A percentile compares a stretch with the other conserved stretches of the same genome.
These are phyloP conservation scores for Suillus americanus DNA, from an alignment of 768 basidiomycete species.

Conservation along the genomic window DNA sequence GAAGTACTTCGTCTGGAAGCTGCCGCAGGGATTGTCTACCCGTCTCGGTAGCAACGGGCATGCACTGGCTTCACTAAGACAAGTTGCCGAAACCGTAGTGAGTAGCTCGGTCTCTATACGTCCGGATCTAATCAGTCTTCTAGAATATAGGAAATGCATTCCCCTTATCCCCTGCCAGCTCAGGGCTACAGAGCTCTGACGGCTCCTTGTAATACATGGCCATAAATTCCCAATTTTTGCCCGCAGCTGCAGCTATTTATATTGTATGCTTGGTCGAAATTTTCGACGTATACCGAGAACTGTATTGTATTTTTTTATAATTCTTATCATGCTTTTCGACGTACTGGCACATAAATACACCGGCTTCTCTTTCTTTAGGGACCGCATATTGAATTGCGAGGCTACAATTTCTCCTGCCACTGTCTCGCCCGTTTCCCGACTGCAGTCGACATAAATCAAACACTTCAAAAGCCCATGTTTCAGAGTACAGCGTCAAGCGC, in stretches of 20 bases:
- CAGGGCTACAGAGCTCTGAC: neutral
- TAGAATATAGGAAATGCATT: neutral
- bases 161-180: neutral
- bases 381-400: neutral
- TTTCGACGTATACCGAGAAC: neutral
- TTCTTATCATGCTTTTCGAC: neutral
- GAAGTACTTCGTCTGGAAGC: conserved; percentile 72
- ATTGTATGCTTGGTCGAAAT: neutral
- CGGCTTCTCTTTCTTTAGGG: too few species aligned
- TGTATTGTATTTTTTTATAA: neutral
- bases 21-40: conserved; percentile 51
- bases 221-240: neutral
- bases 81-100: neutral
- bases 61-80: neutral
- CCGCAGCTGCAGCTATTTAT: neutral
- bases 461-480: neutral
- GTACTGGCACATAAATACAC: neutral
- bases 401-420: too few species aligned
- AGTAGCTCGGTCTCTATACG: neutral
- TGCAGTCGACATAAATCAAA: neutral
- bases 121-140: neutral
- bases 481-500: neutral
- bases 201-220: neutral
- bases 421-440: neutral
- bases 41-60: neutral